Evolutionary conservation across 352 stramenopile genomes (phyloP), one percentile per base, ranked within the genome.

Genomic region (Globisporangium spinosum): DNA sequence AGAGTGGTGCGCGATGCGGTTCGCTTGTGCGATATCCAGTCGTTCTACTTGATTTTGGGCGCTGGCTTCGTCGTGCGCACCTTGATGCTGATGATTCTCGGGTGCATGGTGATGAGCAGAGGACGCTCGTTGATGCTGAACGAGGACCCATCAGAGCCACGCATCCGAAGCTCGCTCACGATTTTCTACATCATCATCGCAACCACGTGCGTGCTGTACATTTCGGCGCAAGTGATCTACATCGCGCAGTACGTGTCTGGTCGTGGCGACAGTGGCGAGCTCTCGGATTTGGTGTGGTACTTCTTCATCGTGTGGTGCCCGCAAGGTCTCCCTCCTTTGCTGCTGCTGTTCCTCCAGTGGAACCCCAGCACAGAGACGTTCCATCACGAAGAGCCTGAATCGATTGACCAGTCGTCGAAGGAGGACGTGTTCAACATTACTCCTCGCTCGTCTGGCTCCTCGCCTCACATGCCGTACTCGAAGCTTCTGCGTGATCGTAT

Each of bases 141-240:
- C 45, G 88, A 96, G 74, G 88, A 94, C 55, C 83, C 88, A 0
- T 85, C 85, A 3, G 88, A 96, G 54, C 82, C 83, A 10, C 83
- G 84, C 7, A 96, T 96, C 51, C 85, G 88, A 13, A 88, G 89
- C 64, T 93, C 86, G 15, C 77, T 96, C 9, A 94, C 88, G 55
- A 96, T 94, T 34, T 96, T 96, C 65, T 96, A 96, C 72, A 74
- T 76, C 29, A 96, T 96, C 70, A 94, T 96, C 43, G 85, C 88
- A 34, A 96, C 85, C 20, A 94, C 88, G 5, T 91, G 86, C 53
- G 88, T 96, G 53, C 72, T 96, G 3, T 94, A 93, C 71, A 88
- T 96, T 22, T 94, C 87, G 49, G 85, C 86, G 4, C 86, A 94
- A 71, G 85, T 96, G 23, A 96, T 96, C 45, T 94, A 94, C 74